Evolutionary conservation across 192 early-diverging fungal species (phyloP).

Genomic region (Backusella psychrophila): DNA sequence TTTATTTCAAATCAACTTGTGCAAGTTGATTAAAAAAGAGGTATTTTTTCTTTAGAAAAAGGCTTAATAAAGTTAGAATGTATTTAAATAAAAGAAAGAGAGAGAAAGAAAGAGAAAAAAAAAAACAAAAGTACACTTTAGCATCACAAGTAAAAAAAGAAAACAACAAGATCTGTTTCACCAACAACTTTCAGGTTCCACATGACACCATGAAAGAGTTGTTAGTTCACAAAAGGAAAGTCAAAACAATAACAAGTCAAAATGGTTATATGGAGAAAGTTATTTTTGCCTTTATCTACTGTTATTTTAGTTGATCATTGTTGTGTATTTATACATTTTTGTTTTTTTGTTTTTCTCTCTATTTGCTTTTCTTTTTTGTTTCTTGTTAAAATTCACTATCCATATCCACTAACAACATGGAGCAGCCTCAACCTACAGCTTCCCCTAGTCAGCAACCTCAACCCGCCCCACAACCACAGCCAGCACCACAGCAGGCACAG

Average conservation of each 20-base stretch:
- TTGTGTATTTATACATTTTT: neutral
- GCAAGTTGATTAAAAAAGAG: neutral
- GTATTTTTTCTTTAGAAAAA: neutral
- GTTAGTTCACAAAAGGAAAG: neutral
- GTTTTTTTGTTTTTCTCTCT: neutral
- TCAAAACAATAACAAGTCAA: conserved; percentile 76
- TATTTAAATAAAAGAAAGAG: neutral
- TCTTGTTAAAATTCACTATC: neutral
- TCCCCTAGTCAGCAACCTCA: neutral
- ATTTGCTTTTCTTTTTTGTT: neutral
- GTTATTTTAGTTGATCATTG: neutral
- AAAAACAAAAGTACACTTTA: neutral
- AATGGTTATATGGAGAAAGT: conserved; percentile 95
- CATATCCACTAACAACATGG: neutral
- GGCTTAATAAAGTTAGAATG: neutral
- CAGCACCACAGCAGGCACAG: neutral
- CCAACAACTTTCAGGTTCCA: neutral
- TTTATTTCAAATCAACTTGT: neutral
- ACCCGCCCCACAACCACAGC: neutral
- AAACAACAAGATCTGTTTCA: neutral
- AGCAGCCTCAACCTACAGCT: neutral
- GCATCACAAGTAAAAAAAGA: neutral
- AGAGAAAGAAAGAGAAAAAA: neutral
- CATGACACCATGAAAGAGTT: neutral
- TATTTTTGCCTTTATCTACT: conserved; percentile 47